A percentile compares a stretch with the other conserved stretches of the same genome.
phyloP scores from a whole-genome alignment of 208 protist genomes.

The Kentomonas sorsogonicus region DNA sequence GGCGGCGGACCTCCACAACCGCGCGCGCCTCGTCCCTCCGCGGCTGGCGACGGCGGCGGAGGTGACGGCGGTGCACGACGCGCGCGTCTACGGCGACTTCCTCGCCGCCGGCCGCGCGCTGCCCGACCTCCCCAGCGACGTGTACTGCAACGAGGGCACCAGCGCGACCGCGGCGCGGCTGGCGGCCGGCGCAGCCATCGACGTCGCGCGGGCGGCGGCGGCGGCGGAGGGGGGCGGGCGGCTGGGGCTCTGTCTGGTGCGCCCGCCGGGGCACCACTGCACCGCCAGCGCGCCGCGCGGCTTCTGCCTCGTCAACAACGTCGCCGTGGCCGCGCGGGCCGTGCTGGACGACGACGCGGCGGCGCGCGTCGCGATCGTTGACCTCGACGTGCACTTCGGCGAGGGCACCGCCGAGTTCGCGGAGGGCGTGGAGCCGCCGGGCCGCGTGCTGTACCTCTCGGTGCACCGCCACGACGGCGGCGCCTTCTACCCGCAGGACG shows the following conservation, averaged over 20 bases:
- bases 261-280: conserved; percentile 90
- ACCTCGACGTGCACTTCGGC: conserved; percentile 92
- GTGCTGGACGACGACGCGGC: conserved; percentile 20
- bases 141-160: conserved; percentile 67
- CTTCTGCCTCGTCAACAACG: conserved; percentile 90
- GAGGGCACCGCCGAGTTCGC: conserved; percentile 90
- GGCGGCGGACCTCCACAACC: conserved; percentile 13
- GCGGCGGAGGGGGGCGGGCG: too few relatives aligned
- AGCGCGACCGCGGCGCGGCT: conserved; percentile 54
- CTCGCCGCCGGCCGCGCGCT: conserved; percentile 39
- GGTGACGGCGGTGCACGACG: conserved; percentile 54
- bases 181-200: conserved; percentile 58
- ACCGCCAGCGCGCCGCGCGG: conserved; percentile 49
- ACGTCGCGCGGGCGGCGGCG: too few relatives aligned
- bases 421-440: conserved; percentile 25
- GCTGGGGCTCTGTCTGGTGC: conserved; percentile 80
- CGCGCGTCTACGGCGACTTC: conserved; percentile 37
- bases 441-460: conserved; percentile 84
- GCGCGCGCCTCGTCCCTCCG: conserved; percentile 34
- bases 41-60: conserved; percentile 57
- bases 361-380: conserved; percentile 68
- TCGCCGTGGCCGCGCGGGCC: conserved; percentile 62
- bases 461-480: conserved; percentile 73
- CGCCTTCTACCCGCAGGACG: conserved; percentile 59
- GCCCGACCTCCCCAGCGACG: conserved; percentile 46